Base-by-base conservation (phyloP, 169 alveolate species). In the Plasmodium falciparum region DNA sequence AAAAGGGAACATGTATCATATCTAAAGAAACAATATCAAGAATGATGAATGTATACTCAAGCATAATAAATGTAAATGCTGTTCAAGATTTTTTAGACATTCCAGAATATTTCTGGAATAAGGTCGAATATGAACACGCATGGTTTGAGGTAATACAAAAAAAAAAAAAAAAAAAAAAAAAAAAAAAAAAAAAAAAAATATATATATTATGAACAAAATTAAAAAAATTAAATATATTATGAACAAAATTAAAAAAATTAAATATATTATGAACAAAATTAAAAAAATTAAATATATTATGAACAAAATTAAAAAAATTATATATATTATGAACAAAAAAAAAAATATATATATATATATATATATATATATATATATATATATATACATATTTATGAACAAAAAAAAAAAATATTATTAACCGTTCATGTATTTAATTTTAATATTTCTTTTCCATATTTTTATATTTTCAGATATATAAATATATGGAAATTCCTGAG, bases 41-140 rank as follows among this genome's bases (percentile, higher is more conserved):
- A 39, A 90, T 93, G 89, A 59, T 93, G 12, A 88, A 89, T 29
- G 69, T 93, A 2, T 93, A 93, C 63, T 80, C 95, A 12, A 88
- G 93, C 15, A 92, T 90, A 43, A 93, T 93, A 61, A 70, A 89
- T 47, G 95, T 93, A 6, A 93, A 93, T 62, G 80, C 93, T 26
- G 93, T 93, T n/a, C 94, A 93, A 22, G 95, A 93, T 45, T 93
- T 93, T 71, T 80, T 93, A 43, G 95, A 93, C n/a, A 71, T 93
- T n/a, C 95, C 95, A 8, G 95, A 93, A 47, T 75, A 90, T 45
- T 93, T 93, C 58, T 93, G 95, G 95, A 88, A 93, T 20, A 93
- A 85, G 33, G 92, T 86, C 0, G 78, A 72, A 8, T 86, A 86
- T 43, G 92, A 86, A 13, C 88, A 86, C 58, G 17, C 66, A 22